phyloP scores from a whole-genome alignment of 495 filamentous ascomycete species.

The Neurospora sp. region DNA sequence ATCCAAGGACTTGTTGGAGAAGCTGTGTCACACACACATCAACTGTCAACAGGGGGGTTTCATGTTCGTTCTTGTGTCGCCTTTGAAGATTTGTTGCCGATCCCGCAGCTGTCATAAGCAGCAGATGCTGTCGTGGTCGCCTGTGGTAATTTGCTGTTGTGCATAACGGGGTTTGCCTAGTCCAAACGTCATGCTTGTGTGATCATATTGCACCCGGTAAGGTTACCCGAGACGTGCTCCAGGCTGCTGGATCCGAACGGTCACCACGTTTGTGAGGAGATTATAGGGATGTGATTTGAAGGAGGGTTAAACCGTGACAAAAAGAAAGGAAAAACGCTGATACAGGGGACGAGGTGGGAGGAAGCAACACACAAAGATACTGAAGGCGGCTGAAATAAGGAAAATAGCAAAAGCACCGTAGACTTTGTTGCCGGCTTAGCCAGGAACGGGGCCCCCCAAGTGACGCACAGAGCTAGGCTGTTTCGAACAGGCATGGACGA shows the following conservation, averaged over 20 bases:
- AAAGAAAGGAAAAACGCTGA: background rate
- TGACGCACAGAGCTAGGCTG: background rate
- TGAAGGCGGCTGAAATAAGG: background rate
- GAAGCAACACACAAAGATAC: background rate
- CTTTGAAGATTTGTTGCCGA: background rate
- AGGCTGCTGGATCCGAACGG: background rate
- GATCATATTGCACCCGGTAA: background rate
- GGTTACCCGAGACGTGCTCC: background rate
- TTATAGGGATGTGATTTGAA: background rate
- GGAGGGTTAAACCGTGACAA: background rate
- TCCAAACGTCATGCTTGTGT: background rate
- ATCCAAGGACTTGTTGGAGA: background rate
- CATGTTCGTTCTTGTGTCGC: background rate
- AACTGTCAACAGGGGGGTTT: background rate
- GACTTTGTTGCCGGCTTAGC: background rate
- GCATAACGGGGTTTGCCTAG: background rate
- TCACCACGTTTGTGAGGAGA: background rate
- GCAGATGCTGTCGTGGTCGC: background rate
- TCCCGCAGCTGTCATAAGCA: background rate
- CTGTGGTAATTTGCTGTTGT: background rate
- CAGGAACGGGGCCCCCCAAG: background rate
- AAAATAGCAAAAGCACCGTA: background rate
- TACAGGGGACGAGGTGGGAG: background rate
- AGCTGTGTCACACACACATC: background rate
- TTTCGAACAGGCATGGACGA: background rate